phyloP scores from a whole-genome alignment of 2,329 filamentous ascomycete genomes.

The Aspergillus sp. region DNA sequence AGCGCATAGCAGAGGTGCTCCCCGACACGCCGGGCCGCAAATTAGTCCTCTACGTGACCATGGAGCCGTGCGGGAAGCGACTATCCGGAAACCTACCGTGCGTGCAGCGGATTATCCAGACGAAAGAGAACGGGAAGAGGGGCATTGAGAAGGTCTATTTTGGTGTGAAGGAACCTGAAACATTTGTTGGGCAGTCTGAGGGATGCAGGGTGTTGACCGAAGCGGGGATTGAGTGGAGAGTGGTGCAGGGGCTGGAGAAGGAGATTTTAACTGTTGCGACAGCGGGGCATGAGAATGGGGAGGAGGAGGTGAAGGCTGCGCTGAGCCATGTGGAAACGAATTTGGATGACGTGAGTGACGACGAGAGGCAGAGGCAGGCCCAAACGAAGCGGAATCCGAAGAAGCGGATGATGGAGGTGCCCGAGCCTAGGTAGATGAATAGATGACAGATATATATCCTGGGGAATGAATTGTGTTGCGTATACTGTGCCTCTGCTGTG shows the following conservation, averaged over 20 bases:
- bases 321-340: constrained; percentile 33
- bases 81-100: constrained; percentile 53
- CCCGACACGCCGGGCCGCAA: constrained; percentile 41
- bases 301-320: constrained; percentile 28
- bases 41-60: constrained; percentile 80
- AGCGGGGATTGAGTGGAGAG: constrained; percentile 71
- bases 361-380: constrained; percentile 40
- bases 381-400: constrained; percentile 43
- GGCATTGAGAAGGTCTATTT: constrained; percentile 78
- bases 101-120: constrained; percentile 70
- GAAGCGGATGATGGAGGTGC: constrained; percentile 48
- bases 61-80: constrained; percentile 59
- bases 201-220: constrained; percentile 69
- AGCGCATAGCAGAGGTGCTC: constrained; percentile 42
- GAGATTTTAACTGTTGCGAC: constrained; percentile 81
- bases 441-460: no score
- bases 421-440: background rate
- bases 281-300: constrained; percentile 66
- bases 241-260: constrained; percentile 72
- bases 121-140: constrained; percentile 48
- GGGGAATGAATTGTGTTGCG: background rate
- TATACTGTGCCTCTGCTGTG: background rate
- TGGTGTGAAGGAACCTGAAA: constrained; percentile 85
- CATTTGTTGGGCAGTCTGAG: constrained; percentile 80
- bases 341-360: constrained; percentile 38